Evolutionary conservation across 2,329 filamentous ascomycete genomes (phyloP), one percentile per base, ranked within the genome.

Genomic region (Bipolaris victoriae): DNA sequence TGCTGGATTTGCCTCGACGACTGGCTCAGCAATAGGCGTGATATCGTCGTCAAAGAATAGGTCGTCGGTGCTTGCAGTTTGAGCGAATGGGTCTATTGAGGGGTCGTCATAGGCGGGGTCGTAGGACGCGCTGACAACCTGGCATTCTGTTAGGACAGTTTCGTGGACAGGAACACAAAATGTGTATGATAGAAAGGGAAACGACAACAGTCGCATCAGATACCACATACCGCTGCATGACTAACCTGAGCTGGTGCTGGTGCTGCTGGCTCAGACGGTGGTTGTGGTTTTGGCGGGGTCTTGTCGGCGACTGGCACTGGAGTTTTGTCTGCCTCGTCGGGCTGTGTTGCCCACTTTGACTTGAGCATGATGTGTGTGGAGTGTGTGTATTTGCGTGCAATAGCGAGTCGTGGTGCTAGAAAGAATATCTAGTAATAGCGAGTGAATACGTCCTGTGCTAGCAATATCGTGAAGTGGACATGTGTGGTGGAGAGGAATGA

Each of bases 11-110:
- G 69, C 66, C 61, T 78, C 74, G 1, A 79, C 71, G 9, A 78
- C 69, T 2, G 79, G 77, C 48, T 81, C 74, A 35, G 78, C 68
- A 7, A 80, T 74, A 10, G 80, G 80, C 7, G 75, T 81, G 60
- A 82, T 81, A 65, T 82, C 81, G 53, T 83, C 80, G 65, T 80
- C 80, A 69, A 82, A 82, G 49, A 82, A 82, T 4, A 82, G 73
- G 60, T 83, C 80, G 58, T 83, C 81, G 40, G 79, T 78, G 37
- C 78, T 76, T n/a, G 80, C 79, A 1, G 81, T 80, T 55, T 82
- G 80, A 65, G 81, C 80, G 46, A 81, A 80, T 24, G 81, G 77
- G 52, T 81, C 80, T 13, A 75, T 64, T 10, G 65, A 64, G n/a
- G 68, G 56, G 58, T 73, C 69, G 57, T 61, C 49, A 49, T 71